Evolutionary conservation across 1,139 yeast species (phyloP).

Genomic region (Taphrina communis): DNA sequence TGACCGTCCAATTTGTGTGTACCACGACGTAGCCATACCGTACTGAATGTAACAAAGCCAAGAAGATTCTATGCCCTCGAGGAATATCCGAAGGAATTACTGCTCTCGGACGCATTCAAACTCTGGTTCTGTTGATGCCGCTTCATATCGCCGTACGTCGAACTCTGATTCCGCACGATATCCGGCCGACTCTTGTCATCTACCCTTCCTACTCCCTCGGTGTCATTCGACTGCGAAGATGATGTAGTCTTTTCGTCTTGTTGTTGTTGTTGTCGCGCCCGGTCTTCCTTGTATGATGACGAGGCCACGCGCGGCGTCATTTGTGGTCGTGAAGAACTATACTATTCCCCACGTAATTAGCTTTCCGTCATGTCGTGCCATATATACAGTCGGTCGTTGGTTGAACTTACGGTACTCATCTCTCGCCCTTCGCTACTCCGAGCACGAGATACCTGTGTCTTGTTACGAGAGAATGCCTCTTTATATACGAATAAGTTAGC

Average conservation of each 20-base stretch:
- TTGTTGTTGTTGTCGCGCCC: neutral
- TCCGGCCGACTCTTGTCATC: neutral
- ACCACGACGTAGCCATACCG: too few relatives aligned
- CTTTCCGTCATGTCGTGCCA: too few relatives aligned
- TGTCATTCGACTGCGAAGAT: neutral
- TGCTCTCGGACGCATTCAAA: neutral
- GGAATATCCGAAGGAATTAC: neutral
- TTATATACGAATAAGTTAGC: too few relatives aligned
- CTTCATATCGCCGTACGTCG: constrained; percentile 17
- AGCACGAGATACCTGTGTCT: too few relatives aligned
- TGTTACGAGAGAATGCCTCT: too few relatives aligned
- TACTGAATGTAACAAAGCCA: too few relatives aligned
- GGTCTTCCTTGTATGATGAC: constrained; percentile 24
- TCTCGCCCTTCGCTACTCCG: too few relatives aligned
- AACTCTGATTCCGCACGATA: constrained; percentile 23
- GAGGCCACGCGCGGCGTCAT: neutral
- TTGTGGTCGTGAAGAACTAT: constrained; percentile 18
- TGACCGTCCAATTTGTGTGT: too few relatives aligned
- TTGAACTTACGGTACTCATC: too few relatives aligned
- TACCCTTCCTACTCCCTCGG: neutral
- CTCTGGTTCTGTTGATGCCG: constrained; percentile 21
- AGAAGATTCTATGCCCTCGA: neutral
- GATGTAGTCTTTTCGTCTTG: neutral
- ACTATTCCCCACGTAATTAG: neutral
- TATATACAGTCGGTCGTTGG: too few relatives aligned